phyloP scores from a whole-genome alignment of 257 asterid species.

The Scutellaria baicalensis region DNA sequence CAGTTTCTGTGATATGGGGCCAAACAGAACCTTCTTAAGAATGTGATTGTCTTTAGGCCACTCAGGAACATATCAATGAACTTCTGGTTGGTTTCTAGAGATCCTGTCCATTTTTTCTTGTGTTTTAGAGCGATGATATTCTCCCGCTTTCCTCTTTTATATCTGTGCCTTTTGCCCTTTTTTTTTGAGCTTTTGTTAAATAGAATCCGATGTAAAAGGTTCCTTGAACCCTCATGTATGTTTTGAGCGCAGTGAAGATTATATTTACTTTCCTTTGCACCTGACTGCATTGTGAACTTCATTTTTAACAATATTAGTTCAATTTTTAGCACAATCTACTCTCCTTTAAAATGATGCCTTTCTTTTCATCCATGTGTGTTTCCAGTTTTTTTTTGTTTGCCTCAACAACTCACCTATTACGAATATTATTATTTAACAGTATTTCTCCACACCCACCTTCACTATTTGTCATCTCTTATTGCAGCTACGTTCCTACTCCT shows the following conservation, averaged over 20 bases:
- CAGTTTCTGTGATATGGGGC: background rate
- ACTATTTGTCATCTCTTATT: constrained; percentile 15
- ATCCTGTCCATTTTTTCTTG: background rate
- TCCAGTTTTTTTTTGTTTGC: background rate
- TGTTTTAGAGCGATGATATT: background rate
- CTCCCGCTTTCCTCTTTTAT: background rate
- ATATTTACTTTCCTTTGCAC: background rate
- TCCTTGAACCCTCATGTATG: background rate
- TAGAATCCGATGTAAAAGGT: background rate
- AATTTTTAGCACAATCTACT: background rate
- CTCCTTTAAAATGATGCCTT: background rate
- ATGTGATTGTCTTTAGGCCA: background rate
- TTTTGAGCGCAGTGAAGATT: background rate
- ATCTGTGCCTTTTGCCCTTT: background rate
- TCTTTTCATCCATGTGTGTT: background rate
- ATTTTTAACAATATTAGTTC: background rate
- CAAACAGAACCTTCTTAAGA: background rate
- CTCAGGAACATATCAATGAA: background rate
- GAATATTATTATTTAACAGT: background rate
- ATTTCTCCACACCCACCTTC: background rate
- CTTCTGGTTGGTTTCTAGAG: background rate
- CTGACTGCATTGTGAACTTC: background rate
- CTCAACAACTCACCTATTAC: background rate
- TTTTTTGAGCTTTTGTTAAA: background rate
- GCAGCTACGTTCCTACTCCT: constrained; percentile 81